A percentile compares a stretch with the other conserved stretches of the same genome.
Conservation (phyloP, 2,329 filamentous ascomycete species). For the Fusarium sp. region DNA sequence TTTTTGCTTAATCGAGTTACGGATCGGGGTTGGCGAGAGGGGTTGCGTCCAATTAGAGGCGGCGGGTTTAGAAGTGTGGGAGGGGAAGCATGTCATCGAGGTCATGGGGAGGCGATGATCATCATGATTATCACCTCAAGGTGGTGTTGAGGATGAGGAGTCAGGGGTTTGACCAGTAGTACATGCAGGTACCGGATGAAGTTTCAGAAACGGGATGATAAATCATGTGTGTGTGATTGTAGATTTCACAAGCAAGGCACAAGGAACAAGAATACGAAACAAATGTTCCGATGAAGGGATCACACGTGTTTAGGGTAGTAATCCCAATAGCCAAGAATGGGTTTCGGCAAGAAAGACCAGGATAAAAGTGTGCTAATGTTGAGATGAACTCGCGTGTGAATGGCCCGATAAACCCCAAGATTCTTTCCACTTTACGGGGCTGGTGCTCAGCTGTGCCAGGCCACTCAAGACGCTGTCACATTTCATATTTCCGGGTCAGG, state of each 20-base stretch:
- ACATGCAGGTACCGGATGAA: conserved; percentile 22
- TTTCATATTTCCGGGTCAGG: not conserved
- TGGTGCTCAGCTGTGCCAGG: conserved; percentile 14
- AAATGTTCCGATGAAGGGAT: not conserved
- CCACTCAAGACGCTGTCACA: not conserved
- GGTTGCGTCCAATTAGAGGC: conserved; percentile 13
- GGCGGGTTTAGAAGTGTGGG: not conserved
- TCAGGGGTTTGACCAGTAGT: not conserved
- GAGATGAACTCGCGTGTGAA: conserved; percentile 24
- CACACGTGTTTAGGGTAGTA: conserved; percentile 33
- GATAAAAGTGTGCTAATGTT: conserved; percentile 16
- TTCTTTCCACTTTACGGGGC: conserved; percentile 16
- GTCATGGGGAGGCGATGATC: conserved; percentile 23
- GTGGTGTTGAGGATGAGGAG: conserved; percentile 8
- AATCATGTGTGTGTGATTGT: not conserved
- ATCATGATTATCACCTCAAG: conserved; percentile 25
- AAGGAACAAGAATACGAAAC: conserved; percentile 29
- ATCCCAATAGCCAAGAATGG: not conserved
- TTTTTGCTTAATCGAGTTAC: not conserved
- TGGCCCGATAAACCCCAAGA: conserved; percentile 19
- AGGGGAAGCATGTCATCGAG: conserved; percentile 12
- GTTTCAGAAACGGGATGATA: conserved; percentile 6
- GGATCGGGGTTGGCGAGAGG: conserved; percentile 15
- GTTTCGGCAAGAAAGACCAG: not conserved
- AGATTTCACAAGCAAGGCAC: conserved; percentile 20